Conservation (phyloP, 2,329 filamentous ascomycete species). For the Aspergillus ochraceus region DNA sequence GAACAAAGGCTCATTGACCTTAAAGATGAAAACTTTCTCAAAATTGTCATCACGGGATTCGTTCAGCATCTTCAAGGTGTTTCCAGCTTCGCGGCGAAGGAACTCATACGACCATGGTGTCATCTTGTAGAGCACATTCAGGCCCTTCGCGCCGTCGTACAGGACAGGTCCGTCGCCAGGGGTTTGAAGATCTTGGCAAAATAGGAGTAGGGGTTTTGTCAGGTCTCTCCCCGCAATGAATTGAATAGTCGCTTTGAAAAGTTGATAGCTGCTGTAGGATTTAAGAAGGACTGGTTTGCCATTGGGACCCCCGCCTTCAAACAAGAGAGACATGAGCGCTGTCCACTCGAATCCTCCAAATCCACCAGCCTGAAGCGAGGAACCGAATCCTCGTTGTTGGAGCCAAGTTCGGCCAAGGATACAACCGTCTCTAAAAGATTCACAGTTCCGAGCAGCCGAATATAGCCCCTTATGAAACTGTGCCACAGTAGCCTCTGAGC, state of each 20-base stretch:
- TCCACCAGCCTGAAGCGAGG: slow-evolving; percentile 70
- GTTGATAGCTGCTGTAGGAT: slow-evolving; percentile 84
- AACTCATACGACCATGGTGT: slow-evolving; percentile 75
- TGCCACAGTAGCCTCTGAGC: slow-evolving; percentile 72
- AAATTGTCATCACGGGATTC: slow-evolving; percentile 77
- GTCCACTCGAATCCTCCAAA: slow-evolving; percentile 95
- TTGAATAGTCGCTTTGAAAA: slow-evolving; percentile 93
- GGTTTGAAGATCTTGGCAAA: slow-evolving; percentile 31
- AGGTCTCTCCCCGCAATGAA: slow-evolving; percentile 76
- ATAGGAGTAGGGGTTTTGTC: slow-evolving; percentile 61
- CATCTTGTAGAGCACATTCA: slow-evolving; percentile 93
- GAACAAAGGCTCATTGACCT: slow-evolving; percentile 51
- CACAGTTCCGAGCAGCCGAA: slow-evolving; percentile 65
- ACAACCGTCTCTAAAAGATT: slow-evolving; percentile 78
- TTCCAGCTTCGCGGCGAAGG: slow-evolving; percentile 71
- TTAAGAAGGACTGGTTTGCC: slow-evolving; percentile 71
- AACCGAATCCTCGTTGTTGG: slow-evolving; percentile 77
- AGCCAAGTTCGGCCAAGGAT: slow-evolving; percentile 87
- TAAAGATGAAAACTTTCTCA: slow-evolving; percentile 75
- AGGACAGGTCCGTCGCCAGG: slow-evolving; percentile 63
- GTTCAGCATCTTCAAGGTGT: slow-evolving; percentile 72
- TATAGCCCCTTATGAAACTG: slow-evolving; percentile 75
- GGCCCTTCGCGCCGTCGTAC: slow-evolving; percentile 70
- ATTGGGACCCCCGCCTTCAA: slow-evolving; percentile 73
- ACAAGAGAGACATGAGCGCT: slow-evolving; percentile 72